phyloP scores from a whole-genome alignment of 140 eudicot genomes.

The Flaveria floridana region DNA sequence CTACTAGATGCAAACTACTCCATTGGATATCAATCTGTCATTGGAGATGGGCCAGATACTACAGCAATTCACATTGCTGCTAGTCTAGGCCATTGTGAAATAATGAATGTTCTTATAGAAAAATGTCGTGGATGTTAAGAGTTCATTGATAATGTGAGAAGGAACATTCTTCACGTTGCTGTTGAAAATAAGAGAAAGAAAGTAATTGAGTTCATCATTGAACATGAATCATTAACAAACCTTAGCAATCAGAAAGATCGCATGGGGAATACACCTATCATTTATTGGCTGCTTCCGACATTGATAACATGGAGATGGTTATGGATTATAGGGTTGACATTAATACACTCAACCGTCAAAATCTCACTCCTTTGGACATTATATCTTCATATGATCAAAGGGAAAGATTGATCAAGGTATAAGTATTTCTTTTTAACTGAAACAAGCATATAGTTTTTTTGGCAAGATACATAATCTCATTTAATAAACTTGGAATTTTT shows the following conservation, averaged over 20 bases:
- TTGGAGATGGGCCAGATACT: neutral
- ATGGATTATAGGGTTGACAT: slow-evolving; percentile 9
- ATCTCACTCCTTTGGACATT: slow-evolving; percentile 4
- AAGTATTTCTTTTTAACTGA: neutral
- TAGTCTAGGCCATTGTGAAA: slow-evolving; percentile 19
- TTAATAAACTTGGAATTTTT: too few relatives aligned
- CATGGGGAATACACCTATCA: slow-evolving; percentile 31
- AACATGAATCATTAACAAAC: neutral
- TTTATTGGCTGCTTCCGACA: slow-evolving; percentile 18
- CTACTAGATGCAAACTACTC: neutral
- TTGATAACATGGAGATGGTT: neutral
- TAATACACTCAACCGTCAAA: neutral
- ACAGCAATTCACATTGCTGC: slow-evolving; percentile 34
- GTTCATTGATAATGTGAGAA: slow-evolving; percentile 16
- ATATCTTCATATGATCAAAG: neutral
- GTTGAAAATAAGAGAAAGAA: neutral
- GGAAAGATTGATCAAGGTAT: slow-evolving; percentile 16
- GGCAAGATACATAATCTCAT: too few relatives aligned
- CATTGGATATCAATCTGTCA: slow-evolving; percentile 10
- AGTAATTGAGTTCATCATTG: slow-evolving; percentile 15
- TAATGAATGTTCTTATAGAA: slow-evolving; percentile 21
- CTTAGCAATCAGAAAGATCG: slow-evolving; percentile 36
- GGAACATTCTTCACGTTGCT: slow-evolving; percentile 39
- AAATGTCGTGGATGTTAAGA: slow-evolving; percentile 18
- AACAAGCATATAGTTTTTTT: too few relatives aligned